Base-by-base conservation (phyloP, 2,329 filamentous ascomycete species). In the Cucurbitaria berberidis region DNA sequence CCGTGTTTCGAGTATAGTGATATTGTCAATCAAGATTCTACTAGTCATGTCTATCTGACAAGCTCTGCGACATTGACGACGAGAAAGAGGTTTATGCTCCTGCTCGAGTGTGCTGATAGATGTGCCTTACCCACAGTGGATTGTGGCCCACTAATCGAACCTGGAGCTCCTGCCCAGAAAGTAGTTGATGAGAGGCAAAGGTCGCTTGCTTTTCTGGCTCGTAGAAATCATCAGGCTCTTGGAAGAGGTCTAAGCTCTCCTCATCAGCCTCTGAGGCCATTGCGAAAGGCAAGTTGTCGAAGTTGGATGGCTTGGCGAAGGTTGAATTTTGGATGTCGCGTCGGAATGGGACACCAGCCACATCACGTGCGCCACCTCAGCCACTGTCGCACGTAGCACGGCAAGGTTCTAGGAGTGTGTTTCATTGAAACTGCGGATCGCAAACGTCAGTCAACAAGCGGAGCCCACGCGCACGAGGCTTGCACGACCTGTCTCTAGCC, bases 81-180 rank as follows among this genome's bases (percentile, higher is more conserved):
- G 13, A 10, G 39, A 35, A 49, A 13, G 51, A 47, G 36, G 44
- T 40, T 38, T 36, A 34, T 45, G 35, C 32, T 46, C 3, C 43
- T 41, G 10, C 44, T 48, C 27, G 8, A 46, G 45, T 29, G 35
- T 24, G 38, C n/a, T 39, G 15, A 22, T 38, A 26, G 39, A 48
- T 56, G 46, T 44, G 45, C 55, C 77, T 76, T 84, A 87, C 85
- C 85, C 96, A 96, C 13, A 96, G 84, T 21, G 92, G 90, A 79
- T 90, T 93, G 75, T 90, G 87, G 55, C 93, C 93, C 39, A 96
- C 90, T 11, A 97, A 85, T 66, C 90, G 86, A 59, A 96, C 83
- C 45, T 80, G 85, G 60, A 96, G 78, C 24, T 80, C 78, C 59
- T 85, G 74, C 55, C 89, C 90, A 30, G 84, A 85, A 51, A 84